Evolutionary conservation across 129 eudicot genomes (phyloP).

Genomic region (Centella asiatica): DNA sequence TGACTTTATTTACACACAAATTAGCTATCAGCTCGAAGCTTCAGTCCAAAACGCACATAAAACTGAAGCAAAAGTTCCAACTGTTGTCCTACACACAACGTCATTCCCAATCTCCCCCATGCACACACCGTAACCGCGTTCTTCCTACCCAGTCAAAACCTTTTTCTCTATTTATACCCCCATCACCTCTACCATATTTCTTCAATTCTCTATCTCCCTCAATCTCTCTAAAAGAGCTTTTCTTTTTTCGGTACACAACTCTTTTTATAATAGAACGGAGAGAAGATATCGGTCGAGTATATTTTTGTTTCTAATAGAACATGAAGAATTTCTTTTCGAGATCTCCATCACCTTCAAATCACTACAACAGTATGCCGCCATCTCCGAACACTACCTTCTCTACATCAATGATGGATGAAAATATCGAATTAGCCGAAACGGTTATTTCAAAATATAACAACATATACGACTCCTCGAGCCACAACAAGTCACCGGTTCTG

Average conservation of each 20-base stretch:
- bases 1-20: too few species aligned
- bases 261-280: too few species aligned
- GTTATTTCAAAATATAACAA: conserved; percentile 45
- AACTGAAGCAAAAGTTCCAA: too few species aligned
- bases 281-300: too few species aligned
- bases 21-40: too few species aligned
- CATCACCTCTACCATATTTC: not conserved
- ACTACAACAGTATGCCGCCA: conserved; percentile 7
- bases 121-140: conserved; percentile 3
- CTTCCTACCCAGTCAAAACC: not conserved
- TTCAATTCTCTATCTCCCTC: too few species aligned
- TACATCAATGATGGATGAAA: conserved; percentile 40
- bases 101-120: too few species aligned
- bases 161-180: not conserved
- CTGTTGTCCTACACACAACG: too few species aligned
- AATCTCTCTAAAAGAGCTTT: not conserved
- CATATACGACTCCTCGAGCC: conserved; percentile 14
- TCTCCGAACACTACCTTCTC: conserved; percentile 30
- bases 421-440: conserved; percentile 33
- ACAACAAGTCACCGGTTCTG: conserved; percentile 28
- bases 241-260: not conserved
- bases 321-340: conserved; percentile 33
- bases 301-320: too few species aligned
- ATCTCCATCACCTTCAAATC: conserved; percentile 22
- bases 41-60: too few species aligned